Base-by-base conservation (phyloP, 108 stramenopile genomes). In the Asterionellopsis glacialis region DNA sequence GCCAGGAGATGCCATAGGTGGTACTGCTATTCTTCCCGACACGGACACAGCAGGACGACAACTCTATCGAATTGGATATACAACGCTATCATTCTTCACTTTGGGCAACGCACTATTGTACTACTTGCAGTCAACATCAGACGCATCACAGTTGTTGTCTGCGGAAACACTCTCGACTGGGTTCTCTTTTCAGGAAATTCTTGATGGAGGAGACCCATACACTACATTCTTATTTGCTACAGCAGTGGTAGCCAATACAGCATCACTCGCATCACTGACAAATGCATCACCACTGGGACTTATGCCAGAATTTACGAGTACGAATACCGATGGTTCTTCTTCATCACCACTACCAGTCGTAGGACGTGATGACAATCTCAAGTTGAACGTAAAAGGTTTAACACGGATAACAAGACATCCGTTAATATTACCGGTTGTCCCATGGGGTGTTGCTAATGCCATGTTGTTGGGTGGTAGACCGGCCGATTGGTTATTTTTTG, bases 401-500 rank as follows among this genome's bases (percentile, higher is more conserved):
- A 82, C 80, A 42, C 67, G 81, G 0, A 73, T 82, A 5, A 78
- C 81, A 21, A 55, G 81, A 7, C 81, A 82, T 59, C 81, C 81
- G 38, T 43, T 82, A 25, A 82, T 82, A 22, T 45, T 82, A n/a
- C 81, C 77, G 16, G 81, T 82, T 11, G 74, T 73, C 33, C 81
- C 81, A 18, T 82, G 81, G 81, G 77, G 77, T 10, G 38, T 75
- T 4, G 58, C 77, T 11, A 82, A 70, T 23, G 59, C 77, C 1
- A 44, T 67, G 22, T 18, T 75, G 22, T 57, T 65, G 13, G 80
- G 80, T 33, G 76, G 76, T 28, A 41, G 54, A 10, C 16, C 40
- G 13, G 52, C 67, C 26, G 77, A 82, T 50, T 72, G 45, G 38
- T 45, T 76, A 38, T 59, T 82, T 12, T 82, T 82, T 72, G 69